Evolutionary conservation across 306 rosid genomes (phyloP), one percentile per base, ranked within the genome.

Genomic region (Lathyrus aphaca): DNA sequence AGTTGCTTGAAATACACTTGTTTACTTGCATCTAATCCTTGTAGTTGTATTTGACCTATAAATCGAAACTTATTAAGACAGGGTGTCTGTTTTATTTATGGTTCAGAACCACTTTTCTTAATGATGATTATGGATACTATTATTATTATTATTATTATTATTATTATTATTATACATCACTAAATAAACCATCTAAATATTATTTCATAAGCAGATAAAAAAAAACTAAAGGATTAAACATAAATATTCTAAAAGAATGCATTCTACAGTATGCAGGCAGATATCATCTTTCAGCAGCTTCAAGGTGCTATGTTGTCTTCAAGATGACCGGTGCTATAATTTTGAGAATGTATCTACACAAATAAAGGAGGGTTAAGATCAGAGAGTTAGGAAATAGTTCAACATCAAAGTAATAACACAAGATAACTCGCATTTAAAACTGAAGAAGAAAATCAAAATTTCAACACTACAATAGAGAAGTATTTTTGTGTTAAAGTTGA

Each of bases 261-360:
- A 77, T 23, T 69, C 42, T 57, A 38, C 38, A 55, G 35, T n/a
- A 6, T 37, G 50, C 50, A 57, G 23, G 46, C 49, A 25, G 66
- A 73, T 72, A 58, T 35, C 44, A 54, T 51, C 48, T 68, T 78
- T 68, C 37, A 35, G 39, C 37, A 35, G 39, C 39, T 35, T 35
- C 79, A 79, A 13, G 53, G 43, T 19, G 67, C 69, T 40, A 72
- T 53, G 63, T 29, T 79, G 74, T 82, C 86, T 74, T 78, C 83
- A 42, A 75, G 70, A 62, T 74, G 81, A 73, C 76, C 83, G 6
- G 62, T 10, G 56, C 23, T 1, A 16, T 21, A 29, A 21, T 71
- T 49, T 67, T 46, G 57, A 45, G 44, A 72, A 75, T 82, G 79
- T 38, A 49, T 63, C 86, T 79, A 37, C 79, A 75, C 66, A 74